Evolutionary conservation across 2,329 filamentous ascomycete genomes (phyloP), one percentile per base, ranked within the genome.

Genomic region (Aspergillus nomiae): DNA sequence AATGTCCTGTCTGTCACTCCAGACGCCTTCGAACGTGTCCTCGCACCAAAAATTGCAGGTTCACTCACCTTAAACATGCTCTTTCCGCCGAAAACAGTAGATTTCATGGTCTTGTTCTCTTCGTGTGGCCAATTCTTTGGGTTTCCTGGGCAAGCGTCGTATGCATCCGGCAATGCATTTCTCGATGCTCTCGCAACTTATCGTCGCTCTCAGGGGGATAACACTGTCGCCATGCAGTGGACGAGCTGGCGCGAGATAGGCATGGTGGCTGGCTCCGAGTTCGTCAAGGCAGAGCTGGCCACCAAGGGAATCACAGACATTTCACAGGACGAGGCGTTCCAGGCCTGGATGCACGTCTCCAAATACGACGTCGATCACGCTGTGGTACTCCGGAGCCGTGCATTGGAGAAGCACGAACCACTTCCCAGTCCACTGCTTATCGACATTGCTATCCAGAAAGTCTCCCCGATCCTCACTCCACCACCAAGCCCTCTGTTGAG

Each of bases 301-400:
- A 73, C 67, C 60, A 80, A 78, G 63, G 81, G 80, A 4, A 78
- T 83, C 56, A 81, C 78, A 1, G 77, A 78, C 54, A 74, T 83
- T 53, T 78, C 73, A 0, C 64, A 68, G 11, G 73, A 80, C 1
- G 81, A 82, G 59, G 81, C 71, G 0, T 82, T 82, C 67, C 70
- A 68, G 3, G 81, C 81, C 4, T 83, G 81, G 80, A 67, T 75
- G 36, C 70, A 80, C 60, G 46, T 80, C 5, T 67, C 66, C 14
- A 69, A 70, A 14, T 74, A 75, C 60, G 71, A 81, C 51, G 70
- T 76, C 6, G 75, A 76, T n/a, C 76, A 80, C 38, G 79, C 69
- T 2, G 78, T 81, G 4, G 76, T 82, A 0, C 66, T 77, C 16
- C 74, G 78, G 10, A 70, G 68, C 1, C 70, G 66, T 0, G 58